Base-by-base conservation (phyloP, 768 basidiomycete species). In the Termitomyces titanicus region DNA sequence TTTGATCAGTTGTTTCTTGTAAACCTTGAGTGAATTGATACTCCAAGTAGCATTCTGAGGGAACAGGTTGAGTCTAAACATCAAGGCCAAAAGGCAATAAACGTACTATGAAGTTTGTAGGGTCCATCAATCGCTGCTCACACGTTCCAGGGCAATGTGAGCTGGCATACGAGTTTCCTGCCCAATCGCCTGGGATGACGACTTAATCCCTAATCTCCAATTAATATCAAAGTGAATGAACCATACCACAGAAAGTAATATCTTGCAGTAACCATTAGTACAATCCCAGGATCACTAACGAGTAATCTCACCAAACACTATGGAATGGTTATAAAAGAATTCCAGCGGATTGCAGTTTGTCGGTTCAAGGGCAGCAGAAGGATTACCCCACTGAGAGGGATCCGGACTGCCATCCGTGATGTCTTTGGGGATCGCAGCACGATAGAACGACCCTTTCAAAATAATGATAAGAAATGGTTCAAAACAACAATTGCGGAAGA, bases 1-100 rank as follows among this genome's bases (percentile, higher is more conserved):
- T 10, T 69, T 66, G 38, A 88, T 63, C 9, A 66, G 65, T 63
- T 82, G 79, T 64, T 84, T 83, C 56, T 76, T 76, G 69, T 89
- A 92, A 20, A 92, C 86, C 65, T 89, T 88, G 40, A 92, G 73
- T 5, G 75, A 82, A 64, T 91, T 92, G 63, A 92, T 91, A 58
- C 78, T 82, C 89, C 90, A 92, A 0, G 85, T 80, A 0, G 89
- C 88, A 66, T 90, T 90, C 89, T 91, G 24, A 37, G 25, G 35
- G 17, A 58, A 38, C 6, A 53, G 52, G 31, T 44, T 25, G 39
- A 40, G 25, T 13, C 56, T n/a, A 4, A 46, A 35, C 37, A 49
- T 37, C 10, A 35, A 17, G n/a, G 9, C 18, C n/a, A 47, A 38
- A 61, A 11, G 38, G 45, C 22, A 12, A 37, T 40, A 50, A 20